Evolutionary conservation across 257 asterid species (phyloP).

Genomic region (Eucommia ulmoides): DNA sequence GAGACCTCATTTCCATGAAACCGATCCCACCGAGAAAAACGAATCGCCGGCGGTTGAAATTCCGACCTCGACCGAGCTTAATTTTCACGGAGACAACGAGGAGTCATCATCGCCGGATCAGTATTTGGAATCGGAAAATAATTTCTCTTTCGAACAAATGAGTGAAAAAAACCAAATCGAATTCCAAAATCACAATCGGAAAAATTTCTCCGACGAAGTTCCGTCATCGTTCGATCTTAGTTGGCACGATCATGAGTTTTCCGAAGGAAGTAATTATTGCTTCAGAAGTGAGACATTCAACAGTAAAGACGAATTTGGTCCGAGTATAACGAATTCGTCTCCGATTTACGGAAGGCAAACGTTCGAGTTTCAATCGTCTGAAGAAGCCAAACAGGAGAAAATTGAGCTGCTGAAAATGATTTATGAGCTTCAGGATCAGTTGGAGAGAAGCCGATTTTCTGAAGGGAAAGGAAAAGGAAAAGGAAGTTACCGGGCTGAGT

Average conservation of each 20-base stretch:
- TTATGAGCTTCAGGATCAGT: slow-evolving; percentile 61
- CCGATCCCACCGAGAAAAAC: too few species aligned
- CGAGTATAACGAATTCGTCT: not conserved
- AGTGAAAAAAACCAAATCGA: too few species aligned
- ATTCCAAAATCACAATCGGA: too few species aligned
- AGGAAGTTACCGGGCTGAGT: slow-evolving; percentile 13
- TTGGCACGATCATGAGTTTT: too few species aligned
- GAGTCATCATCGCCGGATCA: not conserved
- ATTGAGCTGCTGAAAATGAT: slow-evolving; percentile 59
- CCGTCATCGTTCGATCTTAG: too few species aligned
- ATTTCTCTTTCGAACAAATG: not conserved
- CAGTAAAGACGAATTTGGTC: not conserved
- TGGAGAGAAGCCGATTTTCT: slow-evolving; percentile 33
- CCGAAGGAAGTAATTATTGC: not conserved
- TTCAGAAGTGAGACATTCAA: not conserved
- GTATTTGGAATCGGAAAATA: not conserved
- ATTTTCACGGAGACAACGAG: not conserved
- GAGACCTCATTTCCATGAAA: not conserved
- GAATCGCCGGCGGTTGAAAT: not conserved
- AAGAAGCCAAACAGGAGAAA: slow-evolving; percentile 34
- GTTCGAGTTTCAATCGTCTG: not conserved
- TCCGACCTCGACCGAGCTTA: not conserved
- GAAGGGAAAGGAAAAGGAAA: slow-evolving; percentile 13
- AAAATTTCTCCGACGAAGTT: too few species aligned
- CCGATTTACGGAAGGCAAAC: not conserved